phyloP scores from a whole-genome alignment of 2,329 filamentous ascomycete species.

The Fusarium sp. region DNA sequence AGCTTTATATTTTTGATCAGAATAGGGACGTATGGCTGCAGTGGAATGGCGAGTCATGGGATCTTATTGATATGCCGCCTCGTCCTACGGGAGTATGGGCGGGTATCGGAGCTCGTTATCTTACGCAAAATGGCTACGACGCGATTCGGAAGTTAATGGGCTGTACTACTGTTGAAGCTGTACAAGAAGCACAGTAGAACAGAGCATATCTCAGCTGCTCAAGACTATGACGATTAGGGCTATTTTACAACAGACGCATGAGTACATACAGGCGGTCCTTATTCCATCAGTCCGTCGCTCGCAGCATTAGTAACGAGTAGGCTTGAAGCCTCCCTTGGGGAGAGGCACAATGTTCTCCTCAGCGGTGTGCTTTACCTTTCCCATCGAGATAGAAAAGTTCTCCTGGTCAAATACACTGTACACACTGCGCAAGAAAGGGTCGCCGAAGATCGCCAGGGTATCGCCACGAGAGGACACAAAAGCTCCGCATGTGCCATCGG shows the following conservation, averaged over 20 bases:
- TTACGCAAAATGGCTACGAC: background rate
- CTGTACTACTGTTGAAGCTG: background rate
- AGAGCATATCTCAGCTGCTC: background rate
- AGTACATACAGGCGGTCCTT: no score
- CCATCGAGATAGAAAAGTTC: background rate
- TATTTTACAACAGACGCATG: no score
- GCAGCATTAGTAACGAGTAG: background rate
- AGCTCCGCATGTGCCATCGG: background rate
- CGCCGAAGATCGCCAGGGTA: background rate
- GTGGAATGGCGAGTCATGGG: constrained; percentile 3
- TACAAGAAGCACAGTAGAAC: background rate
- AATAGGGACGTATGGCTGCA: background rate
- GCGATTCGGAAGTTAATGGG: constrained; percentile 5
- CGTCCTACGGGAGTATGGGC: background rate
- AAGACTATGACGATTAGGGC: no score
- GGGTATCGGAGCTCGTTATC: constrained; percentile 1
- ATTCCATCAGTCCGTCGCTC: no score
- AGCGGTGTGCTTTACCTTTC: background rate
- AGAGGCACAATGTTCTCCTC: constrained; percentile 8
- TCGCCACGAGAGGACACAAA: background rate
- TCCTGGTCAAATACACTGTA: constrained; percentile 18
- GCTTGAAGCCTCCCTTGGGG: background rate
- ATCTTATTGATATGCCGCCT: background rate
- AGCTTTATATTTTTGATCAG: constrained; percentile 3
- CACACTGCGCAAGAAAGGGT: constrained; percentile 8